Percentiles rank a stretch among this genome's conserved stretches.
Evolutionary conservation across 78 protist genomes (phyloP).

Genomic region (Tieghemostelium lacteum): DNA sequence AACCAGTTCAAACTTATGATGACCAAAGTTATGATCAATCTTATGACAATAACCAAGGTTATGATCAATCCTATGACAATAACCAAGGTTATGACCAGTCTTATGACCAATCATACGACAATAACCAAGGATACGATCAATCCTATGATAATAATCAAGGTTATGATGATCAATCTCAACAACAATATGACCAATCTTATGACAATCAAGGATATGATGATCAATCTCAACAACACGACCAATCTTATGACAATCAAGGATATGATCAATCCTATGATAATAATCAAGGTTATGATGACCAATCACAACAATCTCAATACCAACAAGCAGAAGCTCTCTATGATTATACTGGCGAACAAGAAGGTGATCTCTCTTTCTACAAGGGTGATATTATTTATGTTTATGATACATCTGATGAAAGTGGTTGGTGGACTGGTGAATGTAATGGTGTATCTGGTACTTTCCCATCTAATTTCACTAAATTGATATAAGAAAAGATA

Average conservation of each 20-base stretch:
- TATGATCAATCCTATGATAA: too few relatives aligned
- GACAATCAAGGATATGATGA: slow-evolving; percentile 71
- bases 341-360: slow-evolving; percentile 56
- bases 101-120: slow-evolving; percentile 58
- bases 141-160: slow-evolving; percentile 21
- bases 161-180: slow-evolving; percentile 13
- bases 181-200: slow-evolving; percentile 5
- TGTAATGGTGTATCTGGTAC: slow-evolving; percentile 22
- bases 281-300: too few relatives aligned
- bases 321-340: slow-evolving; percentile 49
- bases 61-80: slow-evolving; percentile 20
- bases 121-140: slow-evolving; percentile 24
- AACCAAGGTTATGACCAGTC: slow-evolving; percentile 24
- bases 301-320: background rate
- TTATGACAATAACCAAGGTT: slow-evolving; percentile 1
- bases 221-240: slow-evolving; percentile 62
- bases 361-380: slow-evolving; percentile 37
- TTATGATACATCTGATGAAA: slow-evolving; percentile 35
- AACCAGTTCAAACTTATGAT: slow-evolving; percentile 55
- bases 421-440: slow-evolving; percentile 71
- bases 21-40: slow-evolving; percentile 32
- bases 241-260: too few relatives aligned
- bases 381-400: slow-evolving; percentile 53
- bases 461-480: slow-evolving; percentile 41
- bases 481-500: too few relatives aligned